Conservation (phyloP, 495 filamentous ascomycete species). For the Mytilinidion resinicola region DNA sequence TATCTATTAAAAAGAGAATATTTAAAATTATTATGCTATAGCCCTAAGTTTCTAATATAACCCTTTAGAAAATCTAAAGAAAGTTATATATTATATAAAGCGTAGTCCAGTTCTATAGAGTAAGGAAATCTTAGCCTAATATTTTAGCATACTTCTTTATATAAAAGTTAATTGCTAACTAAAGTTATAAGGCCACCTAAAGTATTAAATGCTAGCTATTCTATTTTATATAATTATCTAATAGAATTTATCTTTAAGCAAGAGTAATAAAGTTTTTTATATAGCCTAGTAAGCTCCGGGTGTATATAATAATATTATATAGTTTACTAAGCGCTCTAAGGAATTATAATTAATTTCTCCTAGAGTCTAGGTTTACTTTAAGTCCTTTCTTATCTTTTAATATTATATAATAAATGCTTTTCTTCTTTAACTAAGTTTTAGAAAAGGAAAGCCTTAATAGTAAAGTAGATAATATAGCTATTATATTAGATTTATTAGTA, state of each 20-base stretch:
- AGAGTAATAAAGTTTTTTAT: neutral
- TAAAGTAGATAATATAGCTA: neutral
- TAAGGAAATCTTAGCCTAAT: neutral
- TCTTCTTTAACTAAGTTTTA: neutral
- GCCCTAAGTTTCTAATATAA: neutral
- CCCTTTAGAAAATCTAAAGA: neutral
- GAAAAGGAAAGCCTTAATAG: neutral
- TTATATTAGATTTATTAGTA: neutral
- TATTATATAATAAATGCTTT: neutral
- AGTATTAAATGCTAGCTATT: neutral
- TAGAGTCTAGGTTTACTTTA: too few relatives aligned
- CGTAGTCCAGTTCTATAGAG: neutral
- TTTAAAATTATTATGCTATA: neutral
- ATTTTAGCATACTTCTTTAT: neutral
- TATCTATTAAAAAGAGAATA: constrained; percentile 1
- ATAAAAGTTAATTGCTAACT: neutral
- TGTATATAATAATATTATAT: neutral
- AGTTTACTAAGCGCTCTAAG: neutral
- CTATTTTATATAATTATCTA: neutral
- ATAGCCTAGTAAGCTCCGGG: neutral
- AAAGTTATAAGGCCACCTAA: too few relatives aligned
- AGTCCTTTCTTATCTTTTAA: neutral
- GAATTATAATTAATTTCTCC: neutral
- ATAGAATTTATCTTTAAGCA: neutral
- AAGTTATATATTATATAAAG: neutral